Evolutionary conservation across 345 rosid species (phyloP).

Genomic region (Populus davidiana): DNA sequence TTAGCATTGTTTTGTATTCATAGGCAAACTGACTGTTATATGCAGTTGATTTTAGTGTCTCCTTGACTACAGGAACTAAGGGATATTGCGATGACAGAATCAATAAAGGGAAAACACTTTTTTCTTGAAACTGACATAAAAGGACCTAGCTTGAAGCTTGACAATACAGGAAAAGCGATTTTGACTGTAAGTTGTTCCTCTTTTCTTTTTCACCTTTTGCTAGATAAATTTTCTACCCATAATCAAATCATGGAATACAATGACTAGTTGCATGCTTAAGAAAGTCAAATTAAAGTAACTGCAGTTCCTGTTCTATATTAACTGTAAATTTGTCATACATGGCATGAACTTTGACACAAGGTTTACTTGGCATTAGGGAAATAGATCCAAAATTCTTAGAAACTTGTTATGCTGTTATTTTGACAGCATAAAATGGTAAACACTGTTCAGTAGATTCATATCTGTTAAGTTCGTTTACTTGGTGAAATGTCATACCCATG

Average conservation of each 20-base stretch:
- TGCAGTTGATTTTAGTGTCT: slow-evolving; percentile 1
- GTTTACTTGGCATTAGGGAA: background rate
- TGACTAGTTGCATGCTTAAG: background rate
- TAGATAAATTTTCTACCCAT: background rate
- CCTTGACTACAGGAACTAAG: slow-evolving; percentile 56
- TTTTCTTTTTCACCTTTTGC: background rate
- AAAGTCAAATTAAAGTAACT: background rate
- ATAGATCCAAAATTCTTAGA: background rate
- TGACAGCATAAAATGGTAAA: background rate
- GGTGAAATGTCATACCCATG: background rate
- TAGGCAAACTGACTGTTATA: background rate
- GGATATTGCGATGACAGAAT: slow-evolving; percentile 64
- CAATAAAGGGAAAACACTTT: slow-evolving; percentile 69
- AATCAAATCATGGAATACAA: background rate
- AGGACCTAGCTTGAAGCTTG: slow-evolving; percentile 83
- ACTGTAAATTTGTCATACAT: background rate
- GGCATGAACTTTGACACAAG: background rate
- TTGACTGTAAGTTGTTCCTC: slow-evolving; percentile 54
- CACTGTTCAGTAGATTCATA: too few relatives aligned
- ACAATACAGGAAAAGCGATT: slow-evolving; percentile 87
- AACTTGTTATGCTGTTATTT: background rate
- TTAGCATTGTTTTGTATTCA: background rate
- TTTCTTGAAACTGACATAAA: slow-evolving; percentile 84
- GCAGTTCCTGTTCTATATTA: too few relatives aligned
- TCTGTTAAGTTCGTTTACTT: background rate